These are phyloP conservation scores for Globisporangium orthogonon DNA, from an alignment of 352 stramenopile species.

Conservation along the genomic window DNA sequence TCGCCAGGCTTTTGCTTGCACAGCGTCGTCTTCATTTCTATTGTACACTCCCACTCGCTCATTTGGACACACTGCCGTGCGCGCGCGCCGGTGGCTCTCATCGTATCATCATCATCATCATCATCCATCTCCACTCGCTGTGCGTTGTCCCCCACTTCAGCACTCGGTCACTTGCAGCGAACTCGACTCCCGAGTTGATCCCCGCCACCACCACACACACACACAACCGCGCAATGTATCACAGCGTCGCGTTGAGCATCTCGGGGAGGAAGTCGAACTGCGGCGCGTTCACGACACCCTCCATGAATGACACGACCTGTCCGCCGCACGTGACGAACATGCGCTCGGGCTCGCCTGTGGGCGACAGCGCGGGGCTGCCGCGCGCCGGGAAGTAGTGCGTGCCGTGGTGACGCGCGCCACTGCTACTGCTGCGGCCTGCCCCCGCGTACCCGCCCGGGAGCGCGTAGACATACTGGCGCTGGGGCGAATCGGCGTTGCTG, in stretches of 20 bases:
- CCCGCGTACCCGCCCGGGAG: conserved; percentile 11
- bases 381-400: conserved; percentile 11
- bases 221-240: neutral
- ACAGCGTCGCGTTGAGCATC: conserved; percentile 16
- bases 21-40: neutral
- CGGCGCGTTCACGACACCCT: conserved; percentile 73
- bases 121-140: neutral
- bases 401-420: conserved; percentile 12
- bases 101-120: too few relatives aligned
- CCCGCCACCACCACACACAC: neutral
- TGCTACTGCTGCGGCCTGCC: conserved; percentile 3
- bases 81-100: neutral
- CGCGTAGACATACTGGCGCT: conserved; percentile 21
- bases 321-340: conserved; percentile 81
- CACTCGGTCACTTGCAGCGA: too few relatives aligned
- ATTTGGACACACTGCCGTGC: neutral
- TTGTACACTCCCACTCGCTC: conserved; percentile 1
- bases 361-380: conserved; percentile 16
- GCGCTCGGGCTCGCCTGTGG: conserved; percentile 28
- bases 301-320: conserved; percentile 80
- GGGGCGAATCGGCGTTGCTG: conserved; percentile 11
- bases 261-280: conserved; percentile 43
- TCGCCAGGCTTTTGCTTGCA: too few relatives aligned
- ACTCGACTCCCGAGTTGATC: too few relatives aligned
- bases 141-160: neutral